A percentile compares a stretch with the other conserved stretches of the same genome.
Conservation (phyloP, 202 grass and related monocot species). For the Tripidium arundinaceum region DNA sequence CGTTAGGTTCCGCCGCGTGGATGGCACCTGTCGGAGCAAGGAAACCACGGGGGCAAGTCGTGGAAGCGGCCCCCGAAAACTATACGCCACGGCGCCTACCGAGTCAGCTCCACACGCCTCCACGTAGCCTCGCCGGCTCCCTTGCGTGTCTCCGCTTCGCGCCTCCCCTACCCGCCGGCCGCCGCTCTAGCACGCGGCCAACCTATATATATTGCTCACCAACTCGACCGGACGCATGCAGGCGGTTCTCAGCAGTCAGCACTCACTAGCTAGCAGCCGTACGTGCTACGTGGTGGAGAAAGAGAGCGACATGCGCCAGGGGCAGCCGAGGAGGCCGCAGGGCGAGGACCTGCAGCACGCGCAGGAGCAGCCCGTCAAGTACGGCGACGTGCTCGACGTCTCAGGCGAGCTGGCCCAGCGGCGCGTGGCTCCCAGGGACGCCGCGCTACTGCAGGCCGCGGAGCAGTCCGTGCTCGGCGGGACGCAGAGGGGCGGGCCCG, state of each 20-base stretch:
- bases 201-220: background rate
- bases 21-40: background rate
- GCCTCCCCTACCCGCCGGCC: background rate
- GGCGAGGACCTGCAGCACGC: background rate
- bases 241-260: background rate
- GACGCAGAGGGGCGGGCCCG: constrained; percentile 27
- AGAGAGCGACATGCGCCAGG: constrained; percentile 41
- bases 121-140: background rate
- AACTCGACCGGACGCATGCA: background rate
- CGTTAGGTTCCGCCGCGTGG: background rate
- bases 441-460: constrained; percentile 41
- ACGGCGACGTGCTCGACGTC: constrained; percentile 46
- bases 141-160: background rate
- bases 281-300: background rate
- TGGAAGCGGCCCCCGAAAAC: background rate
- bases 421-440: constrained; percentile 37
- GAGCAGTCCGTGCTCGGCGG: constrained; percentile 28
- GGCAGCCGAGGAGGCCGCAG: constrained; percentile 28
- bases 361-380: constrained; percentile 20
- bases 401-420: constrained; percentile 5
- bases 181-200: background rate
- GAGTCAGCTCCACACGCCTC: background rate
- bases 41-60: background rate
- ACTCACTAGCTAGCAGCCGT: too few species aligned
- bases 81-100: background rate